Evolutionary conservation across 305 asterid species (phyloP).

Genomic region (Coffea humblotiana): DNA sequence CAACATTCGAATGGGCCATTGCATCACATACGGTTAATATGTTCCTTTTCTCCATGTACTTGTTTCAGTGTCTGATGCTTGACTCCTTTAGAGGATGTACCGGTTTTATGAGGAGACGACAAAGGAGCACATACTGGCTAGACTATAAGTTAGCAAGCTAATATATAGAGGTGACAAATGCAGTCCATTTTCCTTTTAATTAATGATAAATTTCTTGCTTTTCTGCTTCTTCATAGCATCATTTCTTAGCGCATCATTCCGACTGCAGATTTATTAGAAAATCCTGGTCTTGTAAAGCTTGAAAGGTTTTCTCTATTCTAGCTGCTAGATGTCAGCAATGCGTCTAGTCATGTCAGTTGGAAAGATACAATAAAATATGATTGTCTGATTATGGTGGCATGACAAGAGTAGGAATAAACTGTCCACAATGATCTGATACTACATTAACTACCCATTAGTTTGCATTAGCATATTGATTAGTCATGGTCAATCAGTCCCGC

Average conservation of each 20-base stretch:
- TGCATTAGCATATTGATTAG: neutral
- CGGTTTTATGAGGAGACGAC: slow-evolving; percentile 2
- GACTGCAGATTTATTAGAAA: slow-evolving; percentile 9
- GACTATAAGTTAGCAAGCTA: neutral
- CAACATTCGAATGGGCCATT: neutral
- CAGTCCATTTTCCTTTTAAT: neutral
- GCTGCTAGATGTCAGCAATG: slow-evolving; percentile 13
- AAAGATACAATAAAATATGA: slow-evolving; percentile 2
- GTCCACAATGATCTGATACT: neutral
- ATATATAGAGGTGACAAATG: slow-evolving; percentile 11
- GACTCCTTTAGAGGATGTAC: slow-evolving; percentile 1
- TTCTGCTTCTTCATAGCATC: slow-evolving; percentile 13
- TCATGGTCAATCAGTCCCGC: neutral
- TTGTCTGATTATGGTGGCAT: slow-evolving; percentile 15
- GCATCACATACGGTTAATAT: neutral
- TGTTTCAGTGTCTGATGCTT: neutral
- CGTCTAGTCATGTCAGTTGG: slow-evolving; percentile 1
- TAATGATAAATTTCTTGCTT: neutral
- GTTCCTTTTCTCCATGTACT: neutral
- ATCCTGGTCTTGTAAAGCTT: slow-evolving; percentile 15
- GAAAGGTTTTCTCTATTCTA: neutral
- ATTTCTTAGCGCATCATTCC: slow-evolving; percentile 12
- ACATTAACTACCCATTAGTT: slow-evolving; percentile 6
- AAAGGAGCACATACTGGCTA: neutral
- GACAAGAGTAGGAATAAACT: slow-evolving; percentile 9